Conservation (phyloP, 2,329 filamentous ascomycete species). For the Dactylellina parvicollis region DNA sequence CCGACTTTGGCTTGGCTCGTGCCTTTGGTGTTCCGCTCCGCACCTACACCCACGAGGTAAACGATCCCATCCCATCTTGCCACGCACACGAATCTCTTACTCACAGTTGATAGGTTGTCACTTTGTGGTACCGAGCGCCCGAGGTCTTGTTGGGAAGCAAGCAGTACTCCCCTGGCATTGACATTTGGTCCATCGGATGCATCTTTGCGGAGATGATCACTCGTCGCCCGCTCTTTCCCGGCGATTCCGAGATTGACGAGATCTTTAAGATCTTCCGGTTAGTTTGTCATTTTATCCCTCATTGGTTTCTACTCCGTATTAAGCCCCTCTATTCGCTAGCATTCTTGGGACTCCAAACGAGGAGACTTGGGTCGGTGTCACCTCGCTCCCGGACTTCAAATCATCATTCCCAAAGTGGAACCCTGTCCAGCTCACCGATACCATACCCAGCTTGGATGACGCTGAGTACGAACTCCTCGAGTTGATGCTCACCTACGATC, state of each 20-base stretch:
- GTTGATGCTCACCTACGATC: slow-evolving; percentile 83
- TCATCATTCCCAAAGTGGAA: slow-evolving; percentile 90
- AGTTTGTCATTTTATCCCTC: slow-evolving; percentile 57
- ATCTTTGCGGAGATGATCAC: slow-evolving; percentile 98
- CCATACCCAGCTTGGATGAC: slow-evolving; percentile 79
- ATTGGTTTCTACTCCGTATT: neutral
- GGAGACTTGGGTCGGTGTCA: slow-evolving; percentile 85
- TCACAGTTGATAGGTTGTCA: slow-evolving; percentile 72
- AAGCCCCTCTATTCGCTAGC: slow-evolving; percentile 61
- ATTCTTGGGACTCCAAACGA: slow-evolving; percentile 85
- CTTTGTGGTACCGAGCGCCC: slow-evolving; percentile 89
- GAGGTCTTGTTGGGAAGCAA: slow-evolving; percentile 90
- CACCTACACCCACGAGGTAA: slow-evolving; percentile 88
- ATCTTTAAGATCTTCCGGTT: slow-evolving; percentile 95
- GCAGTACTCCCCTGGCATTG: slow-evolving; percentile 91
- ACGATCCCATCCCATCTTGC: neutral
- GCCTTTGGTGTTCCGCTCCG: slow-evolving; percentile 90
- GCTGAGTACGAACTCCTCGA: slow-evolving; percentile 74
- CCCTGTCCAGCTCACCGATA: slow-evolving; percentile 72
- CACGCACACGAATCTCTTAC: neutral
- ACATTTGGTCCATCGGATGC: slow-evolving; percentile 95
- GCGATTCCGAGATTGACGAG: slow-evolving; percentile 91
- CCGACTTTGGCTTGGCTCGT: slow-evolving; percentile 87
- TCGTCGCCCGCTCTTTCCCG: slow-evolving; percentile 88
- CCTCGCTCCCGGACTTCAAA: slow-evolving; percentile 95